A percentile compares a stretch with the other conserved stretches of the same genome.
phyloP scores from a whole-genome alignment of 805 yeast genomes.

The Kodamaea laetipori region DNA sequence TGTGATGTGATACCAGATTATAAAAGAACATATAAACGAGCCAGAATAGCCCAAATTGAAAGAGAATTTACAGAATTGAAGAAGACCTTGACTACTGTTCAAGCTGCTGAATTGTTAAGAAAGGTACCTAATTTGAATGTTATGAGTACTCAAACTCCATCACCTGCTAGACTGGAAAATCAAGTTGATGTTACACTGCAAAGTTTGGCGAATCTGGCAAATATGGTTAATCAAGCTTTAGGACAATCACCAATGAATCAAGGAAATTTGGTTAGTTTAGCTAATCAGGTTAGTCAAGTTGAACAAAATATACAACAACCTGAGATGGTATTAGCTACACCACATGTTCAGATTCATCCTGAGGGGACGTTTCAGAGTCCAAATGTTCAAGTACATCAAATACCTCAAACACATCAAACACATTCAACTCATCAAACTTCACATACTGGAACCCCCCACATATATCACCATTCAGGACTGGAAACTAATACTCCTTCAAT shows the following conservation, averaged over 20 bases:
- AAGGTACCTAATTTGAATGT: constrained; percentile 26
- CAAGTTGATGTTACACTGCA: neutral
- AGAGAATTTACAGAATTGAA: constrained; percentile 72
- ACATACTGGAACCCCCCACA: neutral
- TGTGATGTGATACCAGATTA: constrained; percentile 81
- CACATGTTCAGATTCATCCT: too few species aligned
- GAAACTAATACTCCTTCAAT: constrained; percentile 1
- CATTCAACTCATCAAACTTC: too few species aligned
- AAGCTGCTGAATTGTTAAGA: constrained; percentile 32
- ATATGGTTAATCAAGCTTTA: neutral
- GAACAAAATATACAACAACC: too few species aligned
- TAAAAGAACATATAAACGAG: constrained; percentile 87
- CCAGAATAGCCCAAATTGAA: constrained; percentile 81
- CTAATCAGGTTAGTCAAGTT: neutral
- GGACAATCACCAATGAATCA: constrained; percentile 3
- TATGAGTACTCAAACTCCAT: neutral
- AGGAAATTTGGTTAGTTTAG: neutral
- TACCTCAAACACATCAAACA: neutral
- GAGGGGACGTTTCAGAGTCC: too few species aligned
- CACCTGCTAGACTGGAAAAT: constrained; percentile 2
- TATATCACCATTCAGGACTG: neutral
- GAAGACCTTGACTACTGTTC: constrained; percentile 45
- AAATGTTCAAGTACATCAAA: neutral
- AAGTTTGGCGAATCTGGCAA: neutral
- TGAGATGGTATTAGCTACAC: too few species aligned